Conservation (phyloP, 345 rosid species). For the Ceriops tagal region DNA sequence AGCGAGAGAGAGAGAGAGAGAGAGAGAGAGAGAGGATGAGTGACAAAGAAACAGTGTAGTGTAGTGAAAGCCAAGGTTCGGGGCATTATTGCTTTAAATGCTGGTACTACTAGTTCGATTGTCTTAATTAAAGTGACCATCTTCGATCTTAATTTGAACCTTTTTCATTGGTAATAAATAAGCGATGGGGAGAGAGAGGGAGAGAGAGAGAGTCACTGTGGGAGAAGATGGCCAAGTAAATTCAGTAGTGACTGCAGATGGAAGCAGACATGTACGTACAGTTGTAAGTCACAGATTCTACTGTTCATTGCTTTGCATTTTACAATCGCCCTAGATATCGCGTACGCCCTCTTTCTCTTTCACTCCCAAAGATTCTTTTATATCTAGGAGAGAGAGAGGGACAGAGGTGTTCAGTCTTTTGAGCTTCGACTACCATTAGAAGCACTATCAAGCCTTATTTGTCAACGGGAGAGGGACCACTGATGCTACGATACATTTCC, state of each 20-base stretch:
- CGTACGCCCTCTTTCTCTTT: constrained; percentile 13
- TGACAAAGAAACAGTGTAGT: constrained; percentile 21
- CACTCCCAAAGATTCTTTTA: not conserved
- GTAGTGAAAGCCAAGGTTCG: constrained; percentile 23
- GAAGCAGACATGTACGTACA: constrained; percentile 31
- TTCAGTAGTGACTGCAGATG: constrained; percentile 30
- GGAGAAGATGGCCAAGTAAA: constrained; percentile 25
- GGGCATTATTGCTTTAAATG: constrained; percentile 24
- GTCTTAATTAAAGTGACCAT: constrained; percentile 8
- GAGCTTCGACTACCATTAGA: constrained; percentile 38
- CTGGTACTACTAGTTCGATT: constrained; percentile 16
- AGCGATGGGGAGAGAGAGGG: not conserved
- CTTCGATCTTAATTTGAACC: not conserved
- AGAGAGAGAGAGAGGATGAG: constrained; percentile 11
- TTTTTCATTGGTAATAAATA: too few relatives aligned
- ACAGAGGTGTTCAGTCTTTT: constrained; percentile 17
- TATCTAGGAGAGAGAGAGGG: not conserved
- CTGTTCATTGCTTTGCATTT: constrained; percentile 30
- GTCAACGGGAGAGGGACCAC: constrained; percentile 28
- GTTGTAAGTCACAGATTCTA: constrained; percentile 37
- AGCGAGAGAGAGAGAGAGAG: constrained; percentile 1
- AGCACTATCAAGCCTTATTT: constrained; percentile 31
- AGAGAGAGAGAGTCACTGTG: constrained; percentile 4
- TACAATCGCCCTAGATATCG: constrained; percentile 14
- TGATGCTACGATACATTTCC: constrained; percentile 18